These are phyloP conservation scores for Glycyrrhiza uralensis DNA, from an alignment of 306 rosid species.

Conservation along the genomic window DNA sequence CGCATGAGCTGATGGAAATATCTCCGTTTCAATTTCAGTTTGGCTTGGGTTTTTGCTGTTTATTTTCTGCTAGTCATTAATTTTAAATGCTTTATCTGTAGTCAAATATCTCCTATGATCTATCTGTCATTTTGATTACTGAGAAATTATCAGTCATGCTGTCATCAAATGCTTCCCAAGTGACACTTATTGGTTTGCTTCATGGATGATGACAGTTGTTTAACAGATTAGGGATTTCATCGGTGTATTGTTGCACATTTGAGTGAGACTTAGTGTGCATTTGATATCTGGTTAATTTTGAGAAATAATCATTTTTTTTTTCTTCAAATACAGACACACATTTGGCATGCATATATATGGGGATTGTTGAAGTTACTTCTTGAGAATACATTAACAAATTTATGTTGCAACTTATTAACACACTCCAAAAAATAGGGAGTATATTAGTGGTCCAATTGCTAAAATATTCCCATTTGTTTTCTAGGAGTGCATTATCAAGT, in stretches of 20 bases:
- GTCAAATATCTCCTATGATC: no score
- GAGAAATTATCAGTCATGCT: neutral
- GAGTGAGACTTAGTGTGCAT: neutral
- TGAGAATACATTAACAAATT: no score
- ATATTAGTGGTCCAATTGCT: no score
- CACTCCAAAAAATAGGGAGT: no score
- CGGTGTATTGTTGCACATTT: neutral
- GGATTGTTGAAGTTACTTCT: no score
- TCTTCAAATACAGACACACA: no score
- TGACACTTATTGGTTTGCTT: neutral
- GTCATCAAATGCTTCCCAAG: neutral
- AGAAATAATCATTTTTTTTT: neutral
- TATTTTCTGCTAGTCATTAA: neutral
- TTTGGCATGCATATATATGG: no score
- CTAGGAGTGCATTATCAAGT: no score
- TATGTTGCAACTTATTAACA: no score
- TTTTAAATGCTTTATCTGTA: neutral
- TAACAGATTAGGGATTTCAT: neutral
- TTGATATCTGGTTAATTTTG: neutral
- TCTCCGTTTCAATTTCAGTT: neutral
- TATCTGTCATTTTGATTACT: neutral
- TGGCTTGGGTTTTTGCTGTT: neutral
- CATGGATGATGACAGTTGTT: neutral
- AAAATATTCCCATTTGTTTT: no score
- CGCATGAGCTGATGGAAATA: neutral